Evolutionary conservation across 2,329 filamentous ascomycete species (phyloP), one percentile per base, ranked within the genome.

Genomic region (Diaporthe ilicicola): DNA sequence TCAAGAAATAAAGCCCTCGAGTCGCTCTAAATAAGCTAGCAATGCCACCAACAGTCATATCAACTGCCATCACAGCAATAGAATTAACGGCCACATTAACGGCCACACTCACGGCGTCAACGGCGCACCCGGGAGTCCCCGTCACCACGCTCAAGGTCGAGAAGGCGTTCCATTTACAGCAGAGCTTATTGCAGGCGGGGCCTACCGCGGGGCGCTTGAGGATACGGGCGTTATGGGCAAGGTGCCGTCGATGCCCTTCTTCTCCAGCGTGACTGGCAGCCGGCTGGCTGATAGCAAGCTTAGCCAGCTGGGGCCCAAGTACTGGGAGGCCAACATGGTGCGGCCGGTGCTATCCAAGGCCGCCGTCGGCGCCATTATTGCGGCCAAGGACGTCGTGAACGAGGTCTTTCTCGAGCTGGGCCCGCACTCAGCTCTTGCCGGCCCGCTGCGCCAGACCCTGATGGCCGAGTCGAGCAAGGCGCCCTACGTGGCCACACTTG

Each of bases 321-420:
- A 61, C 32, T 80, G 78, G 79, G 73, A 75, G 13, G 70, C 75
- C 10, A 79, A 81, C 70, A 75, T 80, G 29, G 71, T 75, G 19
- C 70, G 74, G 19, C 75, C 78, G 3, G 79, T 81, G 1, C 74
- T 27, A 15, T 27, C 54, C 5, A n/a, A 65, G 5, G 27, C 15
- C 24, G 61, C 74, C 17, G 65, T 73, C 29, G 4, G 71, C n/a
- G 44, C 73, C 8, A 4, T 56, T n/a, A n/a, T n/a, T n/a, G n/a
- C n/a, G n/a, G n/a, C n/a, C n/a, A n/a, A n/a, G n/a, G 46, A 19
- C 24, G n/a, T 42, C 22, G 39, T 39, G 39, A 66, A 76, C 39
- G 62, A 76, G 6, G 68, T 78, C 3, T 71, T 73, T 22, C 12
- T 79, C 15, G 78, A 79, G 70, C 66, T 79, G 19, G 78, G 78